A percentile compares a stretch with the other conserved stretches of the same genome.
phyloP scores from a whole-genome alignment of 1,139 yeast species.

The Yamadazyma aaseri region DNA sequence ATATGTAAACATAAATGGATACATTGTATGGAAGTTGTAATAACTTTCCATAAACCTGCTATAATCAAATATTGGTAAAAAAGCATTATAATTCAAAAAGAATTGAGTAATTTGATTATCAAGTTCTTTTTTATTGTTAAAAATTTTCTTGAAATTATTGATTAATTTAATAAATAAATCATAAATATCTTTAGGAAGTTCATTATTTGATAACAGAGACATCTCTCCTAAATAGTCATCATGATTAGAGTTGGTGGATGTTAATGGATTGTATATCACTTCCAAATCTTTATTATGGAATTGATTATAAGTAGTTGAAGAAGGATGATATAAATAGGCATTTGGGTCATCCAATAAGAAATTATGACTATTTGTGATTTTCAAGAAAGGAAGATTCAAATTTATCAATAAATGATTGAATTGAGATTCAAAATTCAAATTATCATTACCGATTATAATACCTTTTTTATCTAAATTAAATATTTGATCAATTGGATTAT shows the following conservation, averaged over 20 bases:
- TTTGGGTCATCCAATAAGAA: slow-evolving; percentile 45
- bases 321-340: slow-evolving; percentile 43
- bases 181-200: slow-evolving; percentile 42
- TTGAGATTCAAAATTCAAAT: slow-evolving; percentile 48
- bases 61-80: slow-evolving; percentile 63
- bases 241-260: slow-evolving; percentile 25
- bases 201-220: slow-evolving; percentile 20
- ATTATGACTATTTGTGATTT: slow-evolving; percentile 48
- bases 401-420: slow-evolving; percentile 47
- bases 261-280: slow-evolving; percentile 44
- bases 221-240: slow-evolving; percentile 20
- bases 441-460: slow-evolving; percentile 48
- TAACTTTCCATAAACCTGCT: slow-evolving; percentile 56
- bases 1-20: slow-evolving; percentile 50
- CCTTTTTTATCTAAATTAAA: slow-evolving; percentile 48
- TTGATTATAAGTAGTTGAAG: slow-evolving; percentile 38
- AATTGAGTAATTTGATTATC: slow-evolving; percentile 54
- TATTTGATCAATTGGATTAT: slow-evolving; percentile 38
- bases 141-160: slow-evolving; percentile 46
- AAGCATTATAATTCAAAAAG: slow-evolving; percentile 55
- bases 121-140: slow-evolving; percentile 43
- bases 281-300: slow-evolving; percentile 43
- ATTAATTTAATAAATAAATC: slow-evolving; percentile 46
- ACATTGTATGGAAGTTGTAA: slow-evolving; percentile 57
- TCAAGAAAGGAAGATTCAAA: slow-evolving; percentile 45